Percentiles rank a stretch among this genome's conserved stretches.
Conservation (phyloP, 2,329 filamentous ascomycete genomes). For the Pseudogymnoascus sp. region DNA sequence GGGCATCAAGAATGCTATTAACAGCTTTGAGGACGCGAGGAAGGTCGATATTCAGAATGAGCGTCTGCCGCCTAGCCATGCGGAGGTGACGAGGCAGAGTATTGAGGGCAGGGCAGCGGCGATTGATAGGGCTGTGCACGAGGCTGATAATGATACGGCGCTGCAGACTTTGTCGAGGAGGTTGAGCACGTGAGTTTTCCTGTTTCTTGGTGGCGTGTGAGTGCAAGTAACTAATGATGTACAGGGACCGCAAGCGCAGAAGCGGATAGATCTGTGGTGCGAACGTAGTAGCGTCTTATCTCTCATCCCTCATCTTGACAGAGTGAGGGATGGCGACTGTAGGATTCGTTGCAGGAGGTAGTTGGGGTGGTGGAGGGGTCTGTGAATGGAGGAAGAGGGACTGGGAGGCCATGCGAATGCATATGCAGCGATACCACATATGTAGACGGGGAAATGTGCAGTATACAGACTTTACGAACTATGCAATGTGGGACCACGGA, state of each 20-base stretch:
- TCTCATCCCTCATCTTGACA: not conserved
- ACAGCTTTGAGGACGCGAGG: slow-evolving; percentile 88
- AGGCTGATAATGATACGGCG: slow-evolving; percentile 87
- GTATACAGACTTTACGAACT: not conserved
- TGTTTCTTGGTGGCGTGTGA: not conserved
- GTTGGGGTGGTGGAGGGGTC: not conserved
- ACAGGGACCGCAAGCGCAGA: slow-evolving; percentile 4
- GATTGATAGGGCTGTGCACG: slow-evolving; percentile 73
- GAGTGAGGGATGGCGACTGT: not conserved
- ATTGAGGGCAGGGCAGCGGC: slow-evolving; percentile 76
- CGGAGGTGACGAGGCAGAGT: slow-evolving; percentile 78
- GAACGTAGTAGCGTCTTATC: not conserved
- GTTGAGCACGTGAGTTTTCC: slow-evolving; percentile 83
- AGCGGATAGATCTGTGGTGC: not conserved
- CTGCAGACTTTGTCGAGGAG: slow-evolving; percentile 79
- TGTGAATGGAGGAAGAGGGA: not conserved
- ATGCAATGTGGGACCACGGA: not conserved
- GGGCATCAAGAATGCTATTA: slow-evolving; percentile 97
- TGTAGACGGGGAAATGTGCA: not conserved
- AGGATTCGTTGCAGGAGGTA: not conserved
- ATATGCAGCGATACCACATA: not conserved
- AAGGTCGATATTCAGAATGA: slow-evolving; percentile 98
- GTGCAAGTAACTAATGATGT: not conserved
- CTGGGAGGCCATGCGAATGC: not conserved
- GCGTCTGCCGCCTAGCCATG: slow-evolving; percentile 80